Base-by-base conservation (phyloP, 805 yeast genomes). In the Candida sithepensis region DNA sequence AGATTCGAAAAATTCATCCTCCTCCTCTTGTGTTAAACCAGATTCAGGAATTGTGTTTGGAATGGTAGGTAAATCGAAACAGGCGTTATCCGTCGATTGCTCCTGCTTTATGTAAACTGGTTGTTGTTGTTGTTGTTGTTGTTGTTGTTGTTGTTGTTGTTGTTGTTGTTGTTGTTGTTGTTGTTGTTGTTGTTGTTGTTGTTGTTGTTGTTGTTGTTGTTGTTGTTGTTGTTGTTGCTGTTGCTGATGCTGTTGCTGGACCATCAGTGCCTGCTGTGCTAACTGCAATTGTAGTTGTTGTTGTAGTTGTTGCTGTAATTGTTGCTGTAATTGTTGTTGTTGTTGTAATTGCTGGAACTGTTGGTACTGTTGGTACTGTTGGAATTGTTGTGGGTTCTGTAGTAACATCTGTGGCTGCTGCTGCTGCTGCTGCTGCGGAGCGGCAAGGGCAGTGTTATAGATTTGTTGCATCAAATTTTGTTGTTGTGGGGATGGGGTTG, bases 1-100 rank as follows among this genome's bases (percentile, higher is more conserved):
- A 8, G 63, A 57, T 32, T 45, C 44, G 43, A 46, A 59, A 18
- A 50, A 56, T 16, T 59, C 63, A 12, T 59, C 63, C 16, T 57
- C 58, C 18, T 48, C 53, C 6, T 51, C 47, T 4, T 41, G 44
- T 1, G 43, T 10, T 23, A 14, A 32, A 32, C 21, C 38, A n/a
- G 39, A 21, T 18, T 26, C 26, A 30, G 47, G 14, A 26, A 42
- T 38, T 20, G 34, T 30, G 14, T 30, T 30, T 14, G 34, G 16
- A 30, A 30, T 12, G 8, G 45, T 34, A 41, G 47, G 34, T 12
- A 28, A 12, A 39, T 16, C 21, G 23, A 23, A 9, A 24, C n/a
- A n/a, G n/a, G n/a, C n/a, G n/a, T n/a, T n/a, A n/a, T n/a, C n/a
- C n/a, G 28, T 6, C 2, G 30, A 10, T 10, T 12, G 9, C 18